These are phyloP conservation scores for Tritrichomonas musculus DNA, from an alignment of 208 protist genomes.

Conservation along the genomic window DNA sequence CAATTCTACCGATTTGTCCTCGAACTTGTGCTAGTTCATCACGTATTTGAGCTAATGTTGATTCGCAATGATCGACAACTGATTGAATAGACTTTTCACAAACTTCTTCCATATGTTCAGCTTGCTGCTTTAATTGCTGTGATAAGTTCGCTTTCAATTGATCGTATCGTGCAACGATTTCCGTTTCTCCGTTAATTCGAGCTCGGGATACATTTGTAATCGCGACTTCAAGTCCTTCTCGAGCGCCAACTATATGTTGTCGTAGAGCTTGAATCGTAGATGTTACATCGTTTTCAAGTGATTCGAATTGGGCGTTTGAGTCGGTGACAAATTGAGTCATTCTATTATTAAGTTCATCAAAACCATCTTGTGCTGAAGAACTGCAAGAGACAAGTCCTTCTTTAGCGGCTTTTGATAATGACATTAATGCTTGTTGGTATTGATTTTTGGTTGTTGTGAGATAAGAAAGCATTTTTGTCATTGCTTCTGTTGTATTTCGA, in stretches of 20 bases:
- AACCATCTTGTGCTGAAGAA: background rate
- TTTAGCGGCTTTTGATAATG: background rate
- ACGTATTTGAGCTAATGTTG: background rate
- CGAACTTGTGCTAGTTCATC: background rate
- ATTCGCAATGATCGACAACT: background rate
- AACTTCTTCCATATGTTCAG: background rate
- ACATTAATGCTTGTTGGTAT: background rate
- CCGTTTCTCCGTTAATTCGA: background rate
- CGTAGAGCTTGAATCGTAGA: constrained; percentile 2
- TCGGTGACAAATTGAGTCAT: background rate
- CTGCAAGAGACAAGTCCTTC: background rate
- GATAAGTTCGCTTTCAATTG: background rate
- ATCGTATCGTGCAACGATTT: constrained; percentile 25
- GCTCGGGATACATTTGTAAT: background rate
- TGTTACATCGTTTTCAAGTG: background rate
- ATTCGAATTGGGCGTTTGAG: background rate
- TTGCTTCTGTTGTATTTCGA: background rate
- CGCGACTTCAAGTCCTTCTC: background rate
- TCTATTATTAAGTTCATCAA: background rate
- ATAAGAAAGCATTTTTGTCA: background rate
- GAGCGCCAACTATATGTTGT: background rate
- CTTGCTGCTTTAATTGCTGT: background rate
- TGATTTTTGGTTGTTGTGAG: constrained; percentile 16
- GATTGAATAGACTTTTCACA: background rate
- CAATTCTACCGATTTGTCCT: background rate